Base-by-base conservation (phyloP, 345 rosid species). In the Euphorbia tirucalli region DNA sequence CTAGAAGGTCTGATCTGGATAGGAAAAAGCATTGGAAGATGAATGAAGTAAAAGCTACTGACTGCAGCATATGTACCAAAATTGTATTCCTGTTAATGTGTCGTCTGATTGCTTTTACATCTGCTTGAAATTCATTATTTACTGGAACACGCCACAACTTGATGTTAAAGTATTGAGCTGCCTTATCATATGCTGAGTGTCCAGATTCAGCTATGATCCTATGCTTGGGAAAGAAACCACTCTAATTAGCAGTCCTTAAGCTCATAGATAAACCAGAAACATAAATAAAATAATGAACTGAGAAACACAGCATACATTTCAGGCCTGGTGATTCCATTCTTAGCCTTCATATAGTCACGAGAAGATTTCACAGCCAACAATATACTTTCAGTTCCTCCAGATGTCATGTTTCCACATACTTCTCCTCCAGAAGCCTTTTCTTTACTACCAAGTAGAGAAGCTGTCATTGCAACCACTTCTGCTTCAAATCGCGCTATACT, bases 381-480 rank as follows among this genome's bases (percentile, higher is more conserved):
- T 64, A 95, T 95, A 81, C 99, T 95, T 59, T 95, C 99, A 64
- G 99, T 92, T 76, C 99, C 99, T 61, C 97, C 99, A 30, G 99
- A 95, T 6, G 99, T 92, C 99, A 95, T 95, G 86, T 92, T 95
- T 71, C 99, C 99, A 35, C 99, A 95, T 54, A 95, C 78, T 81
- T 89, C 89, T 73, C 89, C 94, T 69, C 90, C 97, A 44, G 93
- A 89, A 77, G 79, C 82, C 68, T 83, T 84, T 70, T 88, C 89
- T 82, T 84, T 84, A 50, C 91, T 83, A 50, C 99, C 92, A 48
- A 95, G 85, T 55, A 95, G 74, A 21, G 92, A 80, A 72, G 93
- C 99, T 54, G 99, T 92, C 97, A 95, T 95, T 78, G 97, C 93
- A 24, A 95, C 96, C 22, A 95, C 91, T 85, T 95, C 99, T 71